Evolutionary conservation across 495 filamentous ascomycete genomes (phyloP).

Genomic region (Massariosphaeria phaeospora): DNA sequence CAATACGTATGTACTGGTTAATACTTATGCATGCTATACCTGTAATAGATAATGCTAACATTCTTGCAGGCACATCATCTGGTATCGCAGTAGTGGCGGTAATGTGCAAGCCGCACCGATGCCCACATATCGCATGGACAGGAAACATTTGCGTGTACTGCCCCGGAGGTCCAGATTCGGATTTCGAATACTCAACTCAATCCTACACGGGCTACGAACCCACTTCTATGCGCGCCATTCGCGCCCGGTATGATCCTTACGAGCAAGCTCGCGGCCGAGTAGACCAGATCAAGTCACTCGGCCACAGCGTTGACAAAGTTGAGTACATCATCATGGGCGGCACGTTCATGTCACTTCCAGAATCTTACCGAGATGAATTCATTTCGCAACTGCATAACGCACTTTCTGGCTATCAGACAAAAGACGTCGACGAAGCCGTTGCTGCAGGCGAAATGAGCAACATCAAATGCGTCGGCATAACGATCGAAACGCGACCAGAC

Average conservation of each 20-base stretch:
- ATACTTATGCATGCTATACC: not conserved
- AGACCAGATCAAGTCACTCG: conserved; percentile 89
- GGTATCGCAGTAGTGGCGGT: conserved; percentile 99
- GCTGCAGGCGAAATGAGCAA: conserved; percentile 86
- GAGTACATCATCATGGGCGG: conserved; percentile 99
- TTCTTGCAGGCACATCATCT: conserved; percentile 67
- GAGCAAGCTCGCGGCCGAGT: conserved; percentile 95
- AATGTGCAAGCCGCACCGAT: conserved; percentile 98
- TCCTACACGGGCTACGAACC: conserved; percentile 98
- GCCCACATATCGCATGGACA: conserved; percentile 94
- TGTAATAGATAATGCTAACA: conserved; percentile 23
- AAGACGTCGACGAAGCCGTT: conserved; percentile 92
- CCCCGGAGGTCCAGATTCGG: conserved; percentile 91
- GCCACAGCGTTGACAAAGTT: conserved; percentile 96
- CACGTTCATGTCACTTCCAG: conserved; percentile 94
- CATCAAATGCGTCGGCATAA: conserved; percentile 96
- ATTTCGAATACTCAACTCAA: conserved; percentile 98
- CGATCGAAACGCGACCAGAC: conserved; percentile 93
- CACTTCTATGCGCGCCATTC: conserved; percentile 96
- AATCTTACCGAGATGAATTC: conserved; percentile 83
- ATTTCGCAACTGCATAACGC: conserved; percentile 96
- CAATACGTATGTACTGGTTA: conserved; percentile 61
- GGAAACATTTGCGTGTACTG: conserved; percentile 99
- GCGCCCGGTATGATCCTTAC: conserved; percentile 94
- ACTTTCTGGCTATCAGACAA: conserved; percentile 83